A percentile compares a stretch with the other conserved stretches of the same genome.
Evolutionary conservation across 441 rosid species (phyloP).

Genomic region (Erodium texanum): DNA sequence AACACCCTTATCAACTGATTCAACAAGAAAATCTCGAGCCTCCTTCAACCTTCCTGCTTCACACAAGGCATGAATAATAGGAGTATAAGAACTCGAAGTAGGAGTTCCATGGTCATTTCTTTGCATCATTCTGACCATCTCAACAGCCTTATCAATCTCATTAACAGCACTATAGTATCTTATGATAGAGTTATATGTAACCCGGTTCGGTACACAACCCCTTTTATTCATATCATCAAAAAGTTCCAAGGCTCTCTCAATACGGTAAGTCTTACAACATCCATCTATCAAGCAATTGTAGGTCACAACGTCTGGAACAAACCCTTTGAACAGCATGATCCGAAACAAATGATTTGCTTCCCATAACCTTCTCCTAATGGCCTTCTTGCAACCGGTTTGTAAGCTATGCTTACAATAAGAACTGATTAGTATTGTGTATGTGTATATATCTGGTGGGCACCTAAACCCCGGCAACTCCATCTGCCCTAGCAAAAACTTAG

Average conservation of each 20-base stretch:
- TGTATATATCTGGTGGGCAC: constrained; percentile 59
- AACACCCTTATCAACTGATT: constrained; percentile 56
- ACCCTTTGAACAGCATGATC: constrained; percentile 66
- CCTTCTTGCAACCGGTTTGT: constrained; percentile 79
- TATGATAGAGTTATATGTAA: constrained; percentile 69
- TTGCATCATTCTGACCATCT: constrained; percentile 69
- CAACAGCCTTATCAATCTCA: constrained; percentile 65
- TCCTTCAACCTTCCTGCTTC: constrained; percentile 48
- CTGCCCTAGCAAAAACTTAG: constrained; percentile 56
- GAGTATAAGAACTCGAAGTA: constrained; percentile 56
- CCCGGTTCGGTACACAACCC: constrained; percentile 57
- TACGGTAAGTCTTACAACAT: constrained; percentile 63
- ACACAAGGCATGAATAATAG: constrained; percentile 64
- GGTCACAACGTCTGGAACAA: constrained; percentile 68
- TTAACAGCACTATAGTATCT: constrained; percentile 65
- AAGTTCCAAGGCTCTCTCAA: constrained; percentile 70
- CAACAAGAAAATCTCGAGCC: constrained; percentile 52
- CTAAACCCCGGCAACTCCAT: constrained; percentile 82
- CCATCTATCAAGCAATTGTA: constrained; percentile 87
- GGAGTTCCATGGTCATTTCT: constrained; percentile 54
- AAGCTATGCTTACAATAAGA: constrained; percentile 60
- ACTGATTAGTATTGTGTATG: constrained; percentile 66
- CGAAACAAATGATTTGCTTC: constrained; percentile 79
- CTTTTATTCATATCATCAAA: constrained; percentile 61
- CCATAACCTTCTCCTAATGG: constrained; percentile 66